Evolutionary conservation across 192 early-diverging fungal species (phyloP), one percentile per base, ranked within the genome.

Genomic region (Mortierella alpina): DNA sequence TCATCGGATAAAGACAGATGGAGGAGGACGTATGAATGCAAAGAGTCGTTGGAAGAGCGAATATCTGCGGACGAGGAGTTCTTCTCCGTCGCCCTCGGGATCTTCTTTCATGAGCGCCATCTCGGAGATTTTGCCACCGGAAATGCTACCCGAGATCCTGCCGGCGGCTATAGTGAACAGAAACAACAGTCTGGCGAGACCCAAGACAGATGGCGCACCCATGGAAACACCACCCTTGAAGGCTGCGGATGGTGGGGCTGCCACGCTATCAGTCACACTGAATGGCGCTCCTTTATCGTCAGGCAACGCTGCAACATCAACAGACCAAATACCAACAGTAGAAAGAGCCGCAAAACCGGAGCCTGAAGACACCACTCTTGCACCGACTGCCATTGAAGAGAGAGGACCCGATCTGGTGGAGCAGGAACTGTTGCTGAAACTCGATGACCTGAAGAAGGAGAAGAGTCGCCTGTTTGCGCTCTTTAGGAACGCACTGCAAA

Each of bases 31-130:
- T 9, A 66, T 71, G 63, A 79, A 79, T 54, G 69, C 70, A 8
- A 79, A 71, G 64, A 72, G 75, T 60, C 75, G 75, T 4, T 79
- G 75, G 75, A 79, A 79, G 46, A 62, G 31, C 22, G 67, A 79
- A 42, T 79, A 79, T 59, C 63, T 79, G 18, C 56, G 64, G 14
- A 62, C 53, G 8, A 66, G 22, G 14, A 79, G 68, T 42, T 56
- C 68, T 9, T 79, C 75, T 31, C 75, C 75, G 20, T 79, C 75
- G 50, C 75, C 75, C 15, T 66, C 68, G 14, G 69, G 50, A 14
- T 70, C 75, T 31, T 31, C 31, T 1, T 40, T 66, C 5, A 54
- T 63, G 14, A 60, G 51, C 4, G 39, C 57, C 11, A 49, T 49
- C 6, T 60, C 64, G 8, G 65, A 56, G 18, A 47, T 54, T 8